Base-by-base conservation (phyloP, 208 protist species). In the Leishmania arabica region DNA sequence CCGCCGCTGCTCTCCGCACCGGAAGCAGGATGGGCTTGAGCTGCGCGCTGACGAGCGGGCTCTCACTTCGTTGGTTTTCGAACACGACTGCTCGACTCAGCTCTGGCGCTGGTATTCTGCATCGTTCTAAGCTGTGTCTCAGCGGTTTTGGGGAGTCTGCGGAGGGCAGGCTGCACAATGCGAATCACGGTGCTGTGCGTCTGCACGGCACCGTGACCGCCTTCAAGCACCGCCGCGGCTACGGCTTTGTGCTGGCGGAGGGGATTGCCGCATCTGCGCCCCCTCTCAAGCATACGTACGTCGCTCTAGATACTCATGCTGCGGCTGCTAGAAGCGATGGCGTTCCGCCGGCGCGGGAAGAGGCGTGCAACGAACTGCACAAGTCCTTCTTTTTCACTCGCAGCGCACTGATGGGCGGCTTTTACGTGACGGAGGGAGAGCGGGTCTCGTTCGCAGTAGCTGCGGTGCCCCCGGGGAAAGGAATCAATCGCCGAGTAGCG, bases 211-310 rank as follows among this genome's bases (percentile, higher is more conserved):
- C 91, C 19, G 89, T 97, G 15, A 89, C 88, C 0, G 91, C 84
- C 27, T 97, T 95, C 77, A 97, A 93, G 85, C 91, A 97, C 79
- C 91, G 93, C n/a, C 88, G 92, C 27, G 93, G 93, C 62, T 97
- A 95, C 77, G 93, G 93, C n/a, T 97, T 97, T 84, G 69, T 97
- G 1, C 68, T 91, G 9, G 90, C 88, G 13, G 82, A 94, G 58
- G 90, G 90, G 53, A 34, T 89, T 27, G 78, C 84, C 42, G 37
- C 42, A 11, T 8, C 75, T 27, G 51, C 71, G 24, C 40, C 27
- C 49, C n/a, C 62, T 53, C 60, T 31, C 15, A 75, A n/a, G 51
- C 56, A 56, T 6, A 49, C 54, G 1, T 80, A 81, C 68, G 66
- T 74, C 4, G 53, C 79, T 3, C 73, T 80, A 6, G 60, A 80